Base-by-base conservation (phyloP, 495 filamentous ascomycete species). In the Talaromyces borbonicus region DNA sequence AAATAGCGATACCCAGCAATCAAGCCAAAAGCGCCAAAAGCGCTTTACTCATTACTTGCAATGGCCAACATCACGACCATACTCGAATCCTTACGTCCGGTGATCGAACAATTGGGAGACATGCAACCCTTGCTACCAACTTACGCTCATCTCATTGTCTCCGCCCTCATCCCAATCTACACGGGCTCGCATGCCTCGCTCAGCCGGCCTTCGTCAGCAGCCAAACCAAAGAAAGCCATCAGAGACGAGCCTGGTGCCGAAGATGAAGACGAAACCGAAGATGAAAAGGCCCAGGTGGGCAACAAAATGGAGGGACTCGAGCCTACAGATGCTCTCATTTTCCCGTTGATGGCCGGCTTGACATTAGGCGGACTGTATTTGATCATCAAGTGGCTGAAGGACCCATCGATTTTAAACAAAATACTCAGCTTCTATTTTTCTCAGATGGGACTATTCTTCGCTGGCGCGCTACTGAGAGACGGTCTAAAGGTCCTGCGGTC, bases 381-480 rank as follows among this genome's bases (percentile, higher is more conserved):
- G 55, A 70, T 95, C 43, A 87, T 97, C 58, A 87, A 93, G 55
- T 93, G 82, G 74, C 72, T 94, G 20, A 74, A 92, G 52, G 85
- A 94, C 54, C 80, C 90, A 0, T 69, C 77, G 8, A 63, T 92
- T 8, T 54, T 98, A 53, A 97, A 90, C 65, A 85, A 83, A 65
- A 77, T 93, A 15, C 66, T 98, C 9, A 81, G 83, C 27, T 81
- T 74, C 54, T 97, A 98, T 66, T 87, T 95, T 61, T 87, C 85
- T 1, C 57, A 74, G 33, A 79, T 92, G 62, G 85, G 87, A 0
- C 58, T 94, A 11, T 81, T 85, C 44, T 83, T 85, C 39, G 71
- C 92, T 18, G 71, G 77, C 11, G 77, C 77, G 24, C 69, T 94
- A 12, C 50, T 82, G 30, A 81, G 79, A 16, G 89, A 97, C 53